phyloP scores from a whole-genome alignment of 768 basidiomycete species.

The Suillus ampliporus region DNA sequence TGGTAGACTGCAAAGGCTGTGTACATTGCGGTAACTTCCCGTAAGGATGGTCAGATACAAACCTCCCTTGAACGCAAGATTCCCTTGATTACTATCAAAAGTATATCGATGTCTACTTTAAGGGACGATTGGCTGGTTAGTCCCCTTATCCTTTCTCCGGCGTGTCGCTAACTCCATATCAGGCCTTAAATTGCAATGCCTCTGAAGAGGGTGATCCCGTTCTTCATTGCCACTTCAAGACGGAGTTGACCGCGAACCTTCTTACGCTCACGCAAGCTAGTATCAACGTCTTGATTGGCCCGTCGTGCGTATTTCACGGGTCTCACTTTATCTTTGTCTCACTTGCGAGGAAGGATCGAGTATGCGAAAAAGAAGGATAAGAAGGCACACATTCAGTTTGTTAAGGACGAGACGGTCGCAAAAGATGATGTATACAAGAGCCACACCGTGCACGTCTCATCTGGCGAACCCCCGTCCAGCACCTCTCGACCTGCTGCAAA shows the following conservation, averaged over 20 bases:
- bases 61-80: constrained; percentile 86
- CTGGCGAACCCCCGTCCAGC: constrained; percentile 86
- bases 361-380: constrained; percentile 99
- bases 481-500: constrained; percentile 84
- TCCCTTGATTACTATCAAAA: constrained; percentile 84
- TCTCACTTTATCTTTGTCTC: constrained; percentile 12
- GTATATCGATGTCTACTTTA: constrained; percentile 84
- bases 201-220: constrained; percentile 96
- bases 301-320: constrained; percentile 62
- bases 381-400: constrained; percentile 81
- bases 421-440: constrained; percentile 93
- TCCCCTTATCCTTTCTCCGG: constrained; percentile 3
- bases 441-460: constrained; percentile 83
- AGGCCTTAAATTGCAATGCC: constrained; percentile 79
- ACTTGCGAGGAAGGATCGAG: constrained; percentile 62
- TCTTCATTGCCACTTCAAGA: constrained; percentile 93
- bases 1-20: constrained; percentile 67
- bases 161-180: constrained; percentile 16
- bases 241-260: constrained; percentile 85
- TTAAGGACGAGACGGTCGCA: constrained; percentile 85
- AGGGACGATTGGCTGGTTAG: constrained; percentile 95
- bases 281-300: constrained; percentile 73
- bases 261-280: constrained; percentile 80
- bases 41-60: constrained; percentile 63
- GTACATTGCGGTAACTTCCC: constrained; percentile 69